Evolutionary conservation across 1,139 yeast species (phyloP), one percentile per base, ranked within the genome.

Genomic region (Yamadazyma atlantica): DNA sequence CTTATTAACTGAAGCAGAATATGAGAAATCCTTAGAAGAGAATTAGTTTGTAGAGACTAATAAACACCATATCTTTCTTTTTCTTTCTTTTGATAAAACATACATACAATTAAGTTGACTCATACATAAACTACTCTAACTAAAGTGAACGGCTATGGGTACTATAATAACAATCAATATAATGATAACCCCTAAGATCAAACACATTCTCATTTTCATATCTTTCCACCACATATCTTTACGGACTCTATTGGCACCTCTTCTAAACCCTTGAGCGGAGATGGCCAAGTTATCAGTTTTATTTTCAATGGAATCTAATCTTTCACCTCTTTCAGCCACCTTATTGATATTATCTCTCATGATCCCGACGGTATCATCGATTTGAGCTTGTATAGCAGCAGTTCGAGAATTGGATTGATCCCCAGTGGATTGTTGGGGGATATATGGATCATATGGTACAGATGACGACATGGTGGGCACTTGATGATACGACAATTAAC

Each of bases 171-270:
- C 95, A 46, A 90, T 77, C 54, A 94, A 73, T 38, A 90, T 71
- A 55, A 92, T 83, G 45, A 94, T 76, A 26, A 85, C 74, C 32
- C 86, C 95, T 32, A 86, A 75, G 44, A 88, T 85, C 44, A 92
- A 73, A 64, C 98, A 92, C 73, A 90, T 72, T 63, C 96, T 83
- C 95, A 92, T 86, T 72, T 92, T 92, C 79, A 94, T 78, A 62
- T 92, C 97, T 66, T 94, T 92, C 88, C 95, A 86, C 98, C 98
- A 92, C 97, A 92, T 92, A 60, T 89, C 96, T 65, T 90, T 94
- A 69, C 99, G 85, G 35, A 92, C 97, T 54, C 96, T 81, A 67
- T 90, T 92, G 41, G 98, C 98, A 30, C 97, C 96, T 61, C 96
- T 80, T 62, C 95, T 87, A 73, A 94, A 94, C 24, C 96, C 95